Base-by-base conservation (phyloP, 1,139 yeast genomes). In the Waltiozyma sp. region DNA sequence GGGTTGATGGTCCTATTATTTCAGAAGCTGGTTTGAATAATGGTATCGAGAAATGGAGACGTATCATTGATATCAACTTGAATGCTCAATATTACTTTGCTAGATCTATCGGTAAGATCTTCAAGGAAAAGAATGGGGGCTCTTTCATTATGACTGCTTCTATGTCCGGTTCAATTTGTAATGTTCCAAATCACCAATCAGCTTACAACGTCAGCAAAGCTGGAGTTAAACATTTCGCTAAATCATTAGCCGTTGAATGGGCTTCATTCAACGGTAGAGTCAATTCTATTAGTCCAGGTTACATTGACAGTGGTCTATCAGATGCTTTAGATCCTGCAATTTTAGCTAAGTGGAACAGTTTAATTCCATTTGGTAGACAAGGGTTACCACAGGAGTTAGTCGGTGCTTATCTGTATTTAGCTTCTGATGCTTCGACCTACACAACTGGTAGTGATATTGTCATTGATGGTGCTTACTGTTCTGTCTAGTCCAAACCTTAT, bases 121-220 rank as follows among this genome's bases (percentile, higher is more conserved):
- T 86, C 70, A 73, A 76, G 63, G 68, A 75, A 65, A 75, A 80
- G 49, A 77, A 80, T 24, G 63, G 62, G 45, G 95, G 95, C 35
- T 80, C 91, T 2, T 67, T 85, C 52, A 73, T 85, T 53, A 72
- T 83, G 60, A 85, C 95, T 26, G 89, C 93, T 19, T 81, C 91
- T 40, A 85, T 86, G 89, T 81, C 91, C 37, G 95, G 88, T 36
- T 81, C 78, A 62, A 80, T 86, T 56, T 94, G 81, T 52, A 86
- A 86, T 63, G 75, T 80, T 49, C 95, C 95, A 13, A 93, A 86
- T 63, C 64, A 77, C 59, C 95, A 86, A 64, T 85, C 91, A 45
- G 81, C 88, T 43, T 86, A 86, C 69, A 86, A 86, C 61, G 88
- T 88, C 21, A 87, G 89, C 52, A 86, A 86, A 71, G 93, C 95